These are phyloP conservation scores for Salinomyces thailandicus DNA, from an alignment of 2,329 filamentous ascomycete species.

Conservation along the genomic window DNA sequence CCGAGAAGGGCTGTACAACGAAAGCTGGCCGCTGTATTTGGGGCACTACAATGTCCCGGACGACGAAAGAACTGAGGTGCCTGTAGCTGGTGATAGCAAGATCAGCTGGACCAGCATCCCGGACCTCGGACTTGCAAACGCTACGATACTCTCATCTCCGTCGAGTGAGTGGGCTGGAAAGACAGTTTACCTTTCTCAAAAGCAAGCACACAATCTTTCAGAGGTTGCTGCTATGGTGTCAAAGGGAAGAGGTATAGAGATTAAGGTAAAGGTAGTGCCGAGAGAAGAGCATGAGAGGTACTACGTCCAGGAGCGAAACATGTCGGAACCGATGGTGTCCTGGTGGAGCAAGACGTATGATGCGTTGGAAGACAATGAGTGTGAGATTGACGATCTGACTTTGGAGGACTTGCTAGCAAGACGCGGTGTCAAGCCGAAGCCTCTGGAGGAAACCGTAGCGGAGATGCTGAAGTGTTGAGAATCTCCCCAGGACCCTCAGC, in stretches of 20 bases:
- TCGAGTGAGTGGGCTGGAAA: slow-evolving; percentile 25
- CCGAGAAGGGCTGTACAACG: slow-evolving; percentile 37
- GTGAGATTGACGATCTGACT: slow-evolving; percentile 31
- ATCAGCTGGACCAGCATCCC: slow-evolving; percentile 36
- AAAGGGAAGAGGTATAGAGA: slow-evolving; percentile 17
- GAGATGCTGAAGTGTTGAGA: slow-evolving; percentile 35
- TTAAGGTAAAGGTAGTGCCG: slow-evolving; percentile 28
- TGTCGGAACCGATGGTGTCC: slow-evolving; percentile 29
- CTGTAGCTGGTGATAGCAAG: slow-evolving; percentile 31
- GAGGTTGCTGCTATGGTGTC: slow-evolving; percentile 23
- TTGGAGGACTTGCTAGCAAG: slow-evolving; percentile 30
- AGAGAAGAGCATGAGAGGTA: slow-evolving; percentile 32
- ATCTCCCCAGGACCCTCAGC: no score
- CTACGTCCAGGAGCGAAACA: slow-evolving; percentile 29
- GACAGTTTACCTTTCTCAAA: slow-evolving; percentile 31
- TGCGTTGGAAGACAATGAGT: slow-evolving; percentile 33
- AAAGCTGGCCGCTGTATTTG: slow-evolving; percentile 39
- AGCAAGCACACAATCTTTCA: slow-evolving; percentile 14
- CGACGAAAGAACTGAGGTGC: slow-evolving; percentile 29
- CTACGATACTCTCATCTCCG: slow-evolving; percentile 27
- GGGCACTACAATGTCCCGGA: slow-evolving; percentile 31
- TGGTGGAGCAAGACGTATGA: slow-evolving; percentile 40
- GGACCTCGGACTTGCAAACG: slow-evolving; percentile 35
- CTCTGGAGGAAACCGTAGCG: slow-evolving; percentile 30
- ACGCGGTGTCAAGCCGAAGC: slow-evolving; percentile 27